Evolutionary conservation across 257 asterid species (phyloP).

Genomic region (Solanum pinnatisectum): DNA sequence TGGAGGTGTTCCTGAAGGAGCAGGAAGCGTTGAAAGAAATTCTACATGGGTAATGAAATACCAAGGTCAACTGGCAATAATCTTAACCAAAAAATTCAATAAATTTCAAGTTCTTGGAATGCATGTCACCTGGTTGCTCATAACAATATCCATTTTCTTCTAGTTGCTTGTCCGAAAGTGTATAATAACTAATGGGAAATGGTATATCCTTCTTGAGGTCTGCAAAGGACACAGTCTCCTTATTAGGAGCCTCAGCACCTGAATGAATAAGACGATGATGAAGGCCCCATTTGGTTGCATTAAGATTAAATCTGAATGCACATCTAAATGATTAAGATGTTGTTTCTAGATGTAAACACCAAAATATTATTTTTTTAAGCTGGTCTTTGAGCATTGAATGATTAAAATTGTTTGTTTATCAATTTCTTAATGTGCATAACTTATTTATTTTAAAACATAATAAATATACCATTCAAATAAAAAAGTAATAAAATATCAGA

Average conservation of each 20-base stretch:
- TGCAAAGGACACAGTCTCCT: constrained; percentile 19
- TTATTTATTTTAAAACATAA: too few species aligned
- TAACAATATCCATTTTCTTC: constrained; percentile 79
- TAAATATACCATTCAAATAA: too few species aligned
- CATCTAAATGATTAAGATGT: background rate
- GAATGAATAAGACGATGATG: constrained; percentile 11
- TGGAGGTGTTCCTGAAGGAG: constrained; percentile 62
- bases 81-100: background rate
- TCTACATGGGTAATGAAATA: constrained; percentile 34
- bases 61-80: background rate
- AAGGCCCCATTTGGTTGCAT: background rate
- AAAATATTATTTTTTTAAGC: background rate
- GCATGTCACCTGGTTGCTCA: constrained; percentile 48
- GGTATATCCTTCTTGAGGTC: constrained; percentile 48
- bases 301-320: background rate
- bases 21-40: constrained; percentile 58
- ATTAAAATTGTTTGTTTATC: background rate
- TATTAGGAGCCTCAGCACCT: constrained; percentile 22
- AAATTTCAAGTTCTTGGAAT: constrained; percentile 1
- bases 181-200: constrained; percentile 69
- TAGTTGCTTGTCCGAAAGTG: constrained; percentile 67
- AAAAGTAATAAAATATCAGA: too few species aligned
- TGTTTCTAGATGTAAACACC: background rate
- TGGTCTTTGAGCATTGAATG: background rate
- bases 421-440: background rate